phyloP scores from a whole-genome alignment of 495 filamentous ascomycete genomes.

The Lasiosphaeriaceae sp. region DNA sequence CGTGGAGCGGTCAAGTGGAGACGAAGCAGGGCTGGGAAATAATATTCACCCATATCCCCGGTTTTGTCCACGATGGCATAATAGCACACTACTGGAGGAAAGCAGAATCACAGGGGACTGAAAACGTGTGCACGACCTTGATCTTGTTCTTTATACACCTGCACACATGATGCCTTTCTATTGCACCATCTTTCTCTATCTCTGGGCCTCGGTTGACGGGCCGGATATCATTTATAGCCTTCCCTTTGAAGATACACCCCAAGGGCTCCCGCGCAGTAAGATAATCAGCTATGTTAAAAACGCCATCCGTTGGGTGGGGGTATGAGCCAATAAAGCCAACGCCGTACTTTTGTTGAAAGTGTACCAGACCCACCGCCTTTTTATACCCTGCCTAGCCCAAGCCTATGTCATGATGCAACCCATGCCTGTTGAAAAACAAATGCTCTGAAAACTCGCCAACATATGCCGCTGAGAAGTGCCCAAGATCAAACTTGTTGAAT shows the following conservation, averaged over 20 bases:
- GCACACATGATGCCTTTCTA: not conserved
- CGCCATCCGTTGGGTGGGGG: slow-evolving; percentile 30
- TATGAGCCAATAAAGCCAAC: slow-evolving; percentile 44
- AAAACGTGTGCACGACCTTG: not conserved
- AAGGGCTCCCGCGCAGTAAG: slow-evolving; percentile 12
- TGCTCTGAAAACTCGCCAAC: slow-evolving; percentile 20
- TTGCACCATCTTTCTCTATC: not conserved
- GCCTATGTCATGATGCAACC: slow-evolving; percentile 39
- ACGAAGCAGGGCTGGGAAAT: too few relatives aligned
- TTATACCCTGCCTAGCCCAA: slow-evolving; percentile 34
- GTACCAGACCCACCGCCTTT: slow-evolving; percentile 45
- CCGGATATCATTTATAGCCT: slow-evolving; percentile 8
- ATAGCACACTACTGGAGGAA: too few relatives aligned
- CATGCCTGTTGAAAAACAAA: slow-evolving; percentile 47
- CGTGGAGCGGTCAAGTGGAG: too few relatives aligned
- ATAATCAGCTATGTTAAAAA: slow-evolving; percentile 26
- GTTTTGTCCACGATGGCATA: too few relatives aligned
- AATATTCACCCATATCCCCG: too few relatives aligned
- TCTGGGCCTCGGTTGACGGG: slow-evolving; percentile 35
- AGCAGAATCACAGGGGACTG: not conserved
- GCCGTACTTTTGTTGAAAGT: slow-evolving; percentile 53
- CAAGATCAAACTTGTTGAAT: slow-evolving; percentile 25
- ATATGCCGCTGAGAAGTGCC: slow-evolving; percentile 25
- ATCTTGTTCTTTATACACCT: not conserved
- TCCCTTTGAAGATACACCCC: slow-evolving; percentile 6